A percentile compares a stretch with the other conserved stretches of the same genome.
Conservation (phyloP, 768 basidiomycete genomes). For the Solioccasus polychromus region DNA sequence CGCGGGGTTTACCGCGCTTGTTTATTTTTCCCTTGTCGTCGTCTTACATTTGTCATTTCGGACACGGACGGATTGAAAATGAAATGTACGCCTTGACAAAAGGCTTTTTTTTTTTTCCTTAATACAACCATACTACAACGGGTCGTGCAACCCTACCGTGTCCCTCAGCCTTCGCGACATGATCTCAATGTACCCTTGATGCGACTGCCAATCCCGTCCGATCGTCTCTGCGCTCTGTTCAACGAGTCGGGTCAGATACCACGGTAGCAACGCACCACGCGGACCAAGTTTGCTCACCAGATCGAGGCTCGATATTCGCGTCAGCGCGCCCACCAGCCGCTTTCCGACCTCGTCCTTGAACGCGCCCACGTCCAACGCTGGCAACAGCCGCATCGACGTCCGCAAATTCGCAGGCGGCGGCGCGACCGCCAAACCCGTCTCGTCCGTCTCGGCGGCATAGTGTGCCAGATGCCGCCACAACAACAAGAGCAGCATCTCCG, state of each 20-base stretch:
- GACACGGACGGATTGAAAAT: too few species aligned
- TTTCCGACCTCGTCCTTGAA: conserved; percentile 58
- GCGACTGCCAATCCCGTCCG: conserved; percentile 56
- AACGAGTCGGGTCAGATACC: conserved; percentile 9
- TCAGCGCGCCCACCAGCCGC: conserved; percentile 53
- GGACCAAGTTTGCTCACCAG: too few species aligned
- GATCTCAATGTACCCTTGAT: conserved; percentile 70
- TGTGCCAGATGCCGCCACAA: conserved; percentile 70
- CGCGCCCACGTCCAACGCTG: conserved; percentile 52
- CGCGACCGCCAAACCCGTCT: conserved; percentile 1
- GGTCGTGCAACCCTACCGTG: conserved; percentile 54
- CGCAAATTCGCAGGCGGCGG: conserved; percentile 34
- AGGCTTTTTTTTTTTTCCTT: too few species aligned
- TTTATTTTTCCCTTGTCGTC: too few species aligned
- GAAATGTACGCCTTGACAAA: too few species aligned
- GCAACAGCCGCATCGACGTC: conserved; percentile 52
- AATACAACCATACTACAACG: conserved; percentile 18
- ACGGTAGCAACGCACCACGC: too few species aligned
- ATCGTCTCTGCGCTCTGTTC: conserved; percentile 42
- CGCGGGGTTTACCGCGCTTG: too few species aligned
- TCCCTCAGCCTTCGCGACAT: conserved; percentile 72
- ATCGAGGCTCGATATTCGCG: conserved; percentile 52
- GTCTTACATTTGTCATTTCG: too few species aligned
- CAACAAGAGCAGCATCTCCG: too few species aligned
- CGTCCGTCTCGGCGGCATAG: conserved; percentile 47